A percentile compares a stretch with the other conserved stretches of the same genome.
Evolutionary conservation across 1,139 yeast genomes (phyloP).

Genomic region (Protomyces inouyei): DNA sequence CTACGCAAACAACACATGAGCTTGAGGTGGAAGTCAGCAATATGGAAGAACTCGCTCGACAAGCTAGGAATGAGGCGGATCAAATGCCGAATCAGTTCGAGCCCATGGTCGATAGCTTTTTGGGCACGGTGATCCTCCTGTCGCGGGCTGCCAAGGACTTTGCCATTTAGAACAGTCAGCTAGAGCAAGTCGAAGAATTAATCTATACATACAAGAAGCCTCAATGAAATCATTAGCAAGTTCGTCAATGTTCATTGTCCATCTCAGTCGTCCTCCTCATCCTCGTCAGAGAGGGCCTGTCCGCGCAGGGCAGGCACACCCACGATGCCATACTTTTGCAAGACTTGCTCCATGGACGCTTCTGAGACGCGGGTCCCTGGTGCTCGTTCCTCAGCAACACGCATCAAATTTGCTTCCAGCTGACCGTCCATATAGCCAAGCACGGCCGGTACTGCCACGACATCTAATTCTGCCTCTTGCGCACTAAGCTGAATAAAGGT

Average conservation of each 20-base stretch:
- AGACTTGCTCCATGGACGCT: slow-evolving; percentile 18
- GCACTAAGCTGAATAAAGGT: slow-evolving; percentile 10
- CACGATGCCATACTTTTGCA: slow-evolving; percentile 19
- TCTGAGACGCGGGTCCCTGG: not conserved
- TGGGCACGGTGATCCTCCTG: slow-evolving; percentile 13
- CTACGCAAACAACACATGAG: slow-evolving; percentile 4
- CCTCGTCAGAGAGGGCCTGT: not conserved
- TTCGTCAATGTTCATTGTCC: not conserved
- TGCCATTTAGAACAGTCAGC: not conserved
- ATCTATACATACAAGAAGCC: not conserved
- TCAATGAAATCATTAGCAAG: not conserved
- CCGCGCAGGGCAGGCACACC: not conserved
- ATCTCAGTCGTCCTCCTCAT: slow-evolving; percentile 1
- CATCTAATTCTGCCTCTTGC: slow-evolving; percentile 28
- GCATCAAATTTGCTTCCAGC: slow-evolving; percentile 25
- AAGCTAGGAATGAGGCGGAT: slow-evolving; percentile 17
- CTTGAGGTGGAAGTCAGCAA: slow-evolving; percentile 26
- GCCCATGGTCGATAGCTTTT: slow-evolving; percentile 6
- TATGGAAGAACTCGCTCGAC: slow-evolving; percentile 14
- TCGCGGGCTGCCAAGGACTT: not conserved
- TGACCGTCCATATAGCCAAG: slow-evolving; percentile 28
- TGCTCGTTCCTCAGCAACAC: slow-evolving; percentile 29
- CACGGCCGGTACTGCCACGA: slow-evolving; percentile 28
- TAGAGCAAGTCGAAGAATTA: not conserved
- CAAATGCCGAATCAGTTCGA: slow-evolving; percentile 20